Evolutionary conservation across 371 early-diverging fungal genomes (phyloP).

Genomic region (Blakeslea trispora): DNA sequence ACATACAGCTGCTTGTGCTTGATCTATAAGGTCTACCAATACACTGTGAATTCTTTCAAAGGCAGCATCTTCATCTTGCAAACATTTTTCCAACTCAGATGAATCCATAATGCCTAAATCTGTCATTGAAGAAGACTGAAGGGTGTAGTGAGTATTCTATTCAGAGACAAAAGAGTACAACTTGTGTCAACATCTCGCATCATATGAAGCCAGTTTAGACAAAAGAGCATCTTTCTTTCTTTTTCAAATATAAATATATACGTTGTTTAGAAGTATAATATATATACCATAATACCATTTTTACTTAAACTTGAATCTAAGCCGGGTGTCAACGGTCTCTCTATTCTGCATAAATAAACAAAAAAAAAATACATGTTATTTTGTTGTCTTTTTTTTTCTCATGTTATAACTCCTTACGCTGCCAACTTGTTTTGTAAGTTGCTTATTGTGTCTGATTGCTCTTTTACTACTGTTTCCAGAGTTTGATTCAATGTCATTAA

Average conservation of each 20-base stretch:
- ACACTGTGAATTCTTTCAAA: conserved; percentile 38
- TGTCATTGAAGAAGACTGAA: conserved; percentile 7
- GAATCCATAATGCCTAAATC: conserved; percentile 4
- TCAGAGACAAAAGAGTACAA: not conserved
- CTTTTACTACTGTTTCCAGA: conserved; percentile 44
- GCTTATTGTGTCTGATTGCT: conserved; percentile 40
- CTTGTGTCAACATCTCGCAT: too few species aligned
- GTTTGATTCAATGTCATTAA: conserved; percentile 46
- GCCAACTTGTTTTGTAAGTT: conserved; percentile 44
- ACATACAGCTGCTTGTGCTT: conserved; percentile 43
- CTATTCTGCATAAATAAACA: conserved; percentile 30
- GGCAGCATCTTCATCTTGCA: conserved; percentile 42
- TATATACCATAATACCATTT: conserved; percentile 35
- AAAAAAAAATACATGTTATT: conserved; percentile 2
- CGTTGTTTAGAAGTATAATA: too few species aligned
- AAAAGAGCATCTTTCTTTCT: too few species aligned
- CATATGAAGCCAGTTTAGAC: too few species aligned
- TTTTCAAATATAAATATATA: too few species aligned
- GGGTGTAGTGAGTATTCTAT: conserved; percentile 1
- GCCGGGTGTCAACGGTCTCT: conserved; percentile 38
- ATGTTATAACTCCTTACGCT: conserved; percentile 29
- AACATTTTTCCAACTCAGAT: conserved; percentile 14
- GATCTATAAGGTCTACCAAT: conserved; percentile 41
- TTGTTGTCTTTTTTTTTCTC: not conserved
- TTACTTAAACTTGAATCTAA: conserved; percentile 34